phyloP scores from a whole-genome alignment of 345 rosid genomes.

The Eucalyptus leucophloia region DNA sequence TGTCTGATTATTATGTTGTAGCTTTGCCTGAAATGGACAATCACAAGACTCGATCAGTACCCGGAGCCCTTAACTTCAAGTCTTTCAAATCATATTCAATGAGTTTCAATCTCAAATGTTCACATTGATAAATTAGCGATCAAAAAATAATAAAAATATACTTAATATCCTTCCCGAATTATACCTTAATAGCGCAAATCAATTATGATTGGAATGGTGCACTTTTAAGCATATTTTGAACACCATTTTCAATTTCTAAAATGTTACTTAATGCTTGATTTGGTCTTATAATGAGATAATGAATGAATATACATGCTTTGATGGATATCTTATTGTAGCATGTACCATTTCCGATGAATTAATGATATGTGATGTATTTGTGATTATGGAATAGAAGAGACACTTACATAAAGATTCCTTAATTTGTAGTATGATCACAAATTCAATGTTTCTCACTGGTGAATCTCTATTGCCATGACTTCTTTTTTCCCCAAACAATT shows the following conservation, averaged over 20 bases:
- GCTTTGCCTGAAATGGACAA: not conserved
- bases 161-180: not conserved
- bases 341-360: not conserved
- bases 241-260: not conserved
- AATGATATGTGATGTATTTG: not conserved
- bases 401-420: not conserved
- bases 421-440: not conserved
- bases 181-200: not conserved
- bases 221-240: not conserved
- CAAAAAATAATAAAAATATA: not conserved
- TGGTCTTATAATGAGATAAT: not conserved
- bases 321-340: not conserved
- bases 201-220: not conserved
- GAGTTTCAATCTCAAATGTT: not conserved
- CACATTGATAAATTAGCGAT: not conserved
- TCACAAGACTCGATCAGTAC: not conserved
- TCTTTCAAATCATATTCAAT: not conserved
- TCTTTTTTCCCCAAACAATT: not conserved
- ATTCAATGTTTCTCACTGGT: not conserved
- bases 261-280: not conserved
- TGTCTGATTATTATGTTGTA: not conserved
- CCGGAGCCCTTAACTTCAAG: not conserved
- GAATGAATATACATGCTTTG: not conserved
- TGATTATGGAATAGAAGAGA: not conserved
- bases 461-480: not conserved